Evolutionary conservation across 805 yeast species (phyloP).

Genomic region (Kurtzmaniella fragi): DNA sequence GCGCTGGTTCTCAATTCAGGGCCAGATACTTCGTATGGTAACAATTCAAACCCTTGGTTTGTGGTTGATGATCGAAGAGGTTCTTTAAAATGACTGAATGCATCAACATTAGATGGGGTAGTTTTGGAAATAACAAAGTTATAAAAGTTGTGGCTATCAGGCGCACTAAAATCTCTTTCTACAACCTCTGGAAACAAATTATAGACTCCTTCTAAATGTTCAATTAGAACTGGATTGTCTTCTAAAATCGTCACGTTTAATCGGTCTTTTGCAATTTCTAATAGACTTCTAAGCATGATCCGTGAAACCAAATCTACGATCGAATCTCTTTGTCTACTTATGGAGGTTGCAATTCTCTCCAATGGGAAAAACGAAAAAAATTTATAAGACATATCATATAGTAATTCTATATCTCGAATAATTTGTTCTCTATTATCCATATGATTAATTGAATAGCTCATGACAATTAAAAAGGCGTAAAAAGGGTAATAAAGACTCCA

Average conservation of each 20-base stretch:
- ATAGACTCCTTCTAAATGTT: conserved; percentile 13
- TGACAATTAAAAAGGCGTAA: conserved; percentile 24
- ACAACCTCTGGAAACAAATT: conserved; percentile 13
- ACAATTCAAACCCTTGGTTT: not conserved
- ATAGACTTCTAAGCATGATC: conserved; percentile 15
- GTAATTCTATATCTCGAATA: conserved; percentile 22
- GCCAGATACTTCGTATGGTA: not conserved
- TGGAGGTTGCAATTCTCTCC: conserved; percentile 1
- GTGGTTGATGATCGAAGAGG: conserved; percentile 1
- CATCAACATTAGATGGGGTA: conserved; percentile 15
- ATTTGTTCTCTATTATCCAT: conserved; percentile 21
- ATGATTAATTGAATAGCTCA: conserved; percentile 26
- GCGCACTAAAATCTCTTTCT: no score
- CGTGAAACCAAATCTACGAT: conserved; percentile 15
- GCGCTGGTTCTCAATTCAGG: not conserved
- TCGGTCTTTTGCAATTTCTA: conserved; percentile 17
- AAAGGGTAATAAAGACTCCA: conserved; percentile 31
- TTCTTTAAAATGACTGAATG: conserved; percentile 2
- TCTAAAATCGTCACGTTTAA: conserved; percentile 12
- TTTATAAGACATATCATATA: conserved; percentile 13
- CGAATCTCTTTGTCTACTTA: conserved; percentile 13
- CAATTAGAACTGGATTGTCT: conserved; percentile 11
- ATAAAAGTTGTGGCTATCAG: not conserved
- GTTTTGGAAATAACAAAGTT: not conserved
- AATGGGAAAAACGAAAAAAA: not conserved